Evolutionary conservation across 1,139 yeast species (phyloP), one percentile per base, ranked within the genome.

Genomic region (Zygosaccharomyces sapae): DNA sequence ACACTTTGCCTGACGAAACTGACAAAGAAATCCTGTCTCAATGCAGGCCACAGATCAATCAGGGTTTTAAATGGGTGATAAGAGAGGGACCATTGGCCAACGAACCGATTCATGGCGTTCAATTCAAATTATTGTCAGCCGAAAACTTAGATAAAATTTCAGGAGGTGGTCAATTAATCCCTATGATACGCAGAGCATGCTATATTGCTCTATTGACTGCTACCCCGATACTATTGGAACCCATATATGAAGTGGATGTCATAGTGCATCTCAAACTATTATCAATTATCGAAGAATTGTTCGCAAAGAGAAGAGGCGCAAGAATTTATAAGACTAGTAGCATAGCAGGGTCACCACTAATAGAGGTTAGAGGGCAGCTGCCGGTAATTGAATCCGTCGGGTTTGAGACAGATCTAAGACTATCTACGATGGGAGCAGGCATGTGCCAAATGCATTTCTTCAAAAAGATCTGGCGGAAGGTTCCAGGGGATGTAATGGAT

Each of bases 311-410:
- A 61, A 76, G 98, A 58, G 84, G 84, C 24, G 86, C 85, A 2
- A 57, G 66, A 24, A 72, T 85, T 0, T 56, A 72, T 10, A 57
- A 62, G 1, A 80, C 77, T 46, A 61, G 58, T 2, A 81, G 88
- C 4, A 77, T 92, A 33, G 81, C 83, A 1, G 97, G 90, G 0
- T 84, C 97, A 0, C 86, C 80, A 5, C 68, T 90, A 29, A 79
- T 74, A 59, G 73, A 71, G 48, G 70, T 88, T 2, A 69, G 70
- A 45, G 96, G 94, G 0, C 68, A 67, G 43, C 67, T 94, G 2
- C 98, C 98, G 0, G 95, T 87, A 0, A 86, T 92, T 44, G 98
- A 94, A 55, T 83, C 96, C 0, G 71, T 84, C 48, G 98, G 98
- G 0, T 73, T 94, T 42, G 96, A 87, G 62, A 81, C 95, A 0